Evolutionary conservation across 2,329 filamentous ascomycete species (phyloP).

Genomic region (Beauveria sp.): DNA sequence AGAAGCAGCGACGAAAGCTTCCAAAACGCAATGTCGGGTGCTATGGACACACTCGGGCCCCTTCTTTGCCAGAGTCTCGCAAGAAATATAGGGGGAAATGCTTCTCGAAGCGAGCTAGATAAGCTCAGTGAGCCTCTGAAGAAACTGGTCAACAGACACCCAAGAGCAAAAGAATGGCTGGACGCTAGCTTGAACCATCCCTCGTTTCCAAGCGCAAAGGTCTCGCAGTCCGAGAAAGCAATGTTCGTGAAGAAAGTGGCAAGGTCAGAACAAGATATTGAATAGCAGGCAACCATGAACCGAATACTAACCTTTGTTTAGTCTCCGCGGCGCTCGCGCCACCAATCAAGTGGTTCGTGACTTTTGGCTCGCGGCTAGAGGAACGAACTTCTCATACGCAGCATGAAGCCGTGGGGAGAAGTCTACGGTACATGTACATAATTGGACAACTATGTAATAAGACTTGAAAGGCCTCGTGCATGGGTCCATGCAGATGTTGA

Average conservation of each 20-base stretch:
- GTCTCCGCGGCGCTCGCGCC: constrained; percentile 53
- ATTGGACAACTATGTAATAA: not conserved
- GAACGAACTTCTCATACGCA: constrained; percentile 52
- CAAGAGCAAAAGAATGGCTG: constrained; percentile 53
- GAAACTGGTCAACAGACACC: constrained; percentile 53
- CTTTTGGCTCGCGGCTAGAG: constrained; percentile 64
- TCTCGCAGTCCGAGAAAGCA: constrained; percentile 51
- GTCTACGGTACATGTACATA: not conserved
- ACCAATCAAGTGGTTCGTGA: constrained; percentile 63
- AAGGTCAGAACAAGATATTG: constrained; percentile 34
- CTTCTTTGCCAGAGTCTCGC: constrained; percentile 52
- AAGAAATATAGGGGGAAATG: constrained; percentile 60
- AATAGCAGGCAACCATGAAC: not conserved
- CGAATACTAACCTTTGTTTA: constrained; percentile 22
- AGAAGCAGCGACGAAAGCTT: not conserved
- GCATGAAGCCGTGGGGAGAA: constrained; percentile 30
- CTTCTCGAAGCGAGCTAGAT: constrained; percentile 64
- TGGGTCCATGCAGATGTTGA: not conserved
- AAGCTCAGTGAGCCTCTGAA: constrained; percentile 63
- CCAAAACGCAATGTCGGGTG: constrained; percentile 32
- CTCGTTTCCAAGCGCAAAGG: constrained; percentile 51
- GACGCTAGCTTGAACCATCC: constrained; percentile 49
- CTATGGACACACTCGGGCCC: constrained; percentile 54
- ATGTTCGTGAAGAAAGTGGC: constrained; percentile 60
- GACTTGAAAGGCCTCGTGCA: not conserved